These are phyloP conservation scores for Hypoxylon rickii DNA, from an alignment of 495 filamentous ascomycete species.

Conservation along the genomic window DNA sequence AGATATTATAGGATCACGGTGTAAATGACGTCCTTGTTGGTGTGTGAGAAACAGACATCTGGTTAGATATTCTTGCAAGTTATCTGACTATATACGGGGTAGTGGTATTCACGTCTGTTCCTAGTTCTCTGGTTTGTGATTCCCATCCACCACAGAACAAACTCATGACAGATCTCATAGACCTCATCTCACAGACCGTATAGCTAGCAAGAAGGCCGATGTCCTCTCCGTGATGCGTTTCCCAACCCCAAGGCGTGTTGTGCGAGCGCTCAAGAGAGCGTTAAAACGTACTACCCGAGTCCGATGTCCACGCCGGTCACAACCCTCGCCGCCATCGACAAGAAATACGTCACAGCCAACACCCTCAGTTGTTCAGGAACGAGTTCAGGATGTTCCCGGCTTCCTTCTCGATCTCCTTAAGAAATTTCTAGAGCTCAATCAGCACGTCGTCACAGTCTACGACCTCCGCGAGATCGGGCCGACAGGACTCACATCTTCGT, in stretches of 20 bases:
- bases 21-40: no score
- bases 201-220: background rate
- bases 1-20: no score
- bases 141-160: background rate
- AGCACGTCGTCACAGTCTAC: conserved; percentile 29
- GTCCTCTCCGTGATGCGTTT: conserved; percentile 7
- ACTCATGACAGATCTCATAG: background rate
- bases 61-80: no score
- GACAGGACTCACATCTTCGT: conserved; percentile 33
- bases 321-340: background rate
- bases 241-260: conserved; percentile 7
- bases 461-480: conserved; percentile 25
- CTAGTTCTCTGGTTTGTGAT: no score
- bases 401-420: conserved; percentile 36
- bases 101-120: no score
- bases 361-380: conserved; percentile 20
- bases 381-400: conserved; percentile 30
- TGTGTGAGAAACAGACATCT: no score
- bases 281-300: background rate
- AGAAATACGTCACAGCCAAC: background rate
- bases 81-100: no score
- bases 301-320: background rate
- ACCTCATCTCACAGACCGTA: background rate
- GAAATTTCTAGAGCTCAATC: conserved; percentile 38
- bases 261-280: conserved; percentile 13